Conservation (phyloP, 495 filamentous ascomycete species). For the Penicillium arizonense region DNA sequence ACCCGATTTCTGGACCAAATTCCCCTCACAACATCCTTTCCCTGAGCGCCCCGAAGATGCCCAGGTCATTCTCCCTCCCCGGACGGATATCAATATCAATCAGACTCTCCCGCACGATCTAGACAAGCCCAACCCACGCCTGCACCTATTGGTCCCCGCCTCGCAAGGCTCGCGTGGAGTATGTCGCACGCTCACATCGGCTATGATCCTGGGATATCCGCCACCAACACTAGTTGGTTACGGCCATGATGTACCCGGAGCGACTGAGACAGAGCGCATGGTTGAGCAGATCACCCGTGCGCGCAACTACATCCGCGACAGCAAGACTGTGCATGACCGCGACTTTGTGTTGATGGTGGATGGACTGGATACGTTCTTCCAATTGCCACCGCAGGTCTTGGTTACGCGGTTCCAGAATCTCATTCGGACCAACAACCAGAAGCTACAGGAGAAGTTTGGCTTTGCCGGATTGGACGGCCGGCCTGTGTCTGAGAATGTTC, state of each 20-base stretch:
- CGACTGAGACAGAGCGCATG: constrained; percentile 32
- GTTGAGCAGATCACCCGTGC: constrained; percentile 50
- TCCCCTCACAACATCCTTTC: constrained; percentile 36
- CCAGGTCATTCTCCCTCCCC: constrained; percentile 25
- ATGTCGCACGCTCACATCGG: constrained; percentile 59
- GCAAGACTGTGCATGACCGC: constrained; percentile 47
- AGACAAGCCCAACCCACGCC: constrained; percentile 49
- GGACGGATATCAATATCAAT: constrained; percentile 19
- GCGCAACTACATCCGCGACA: constrained; percentile 51
- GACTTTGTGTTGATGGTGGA: constrained; percentile 63
- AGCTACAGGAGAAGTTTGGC: constrained; percentile 48
- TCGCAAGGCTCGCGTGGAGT: constrained; percentile 47
- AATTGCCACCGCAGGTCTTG: constrained; percentile 58
- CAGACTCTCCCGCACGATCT: constrained; percentile 33
- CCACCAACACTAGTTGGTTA: constrained; percentile 56
- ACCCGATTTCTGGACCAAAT: constrained; percentile 36
- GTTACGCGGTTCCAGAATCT: constrained; percentile 55
- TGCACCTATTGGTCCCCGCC: constrained; percentile 61
- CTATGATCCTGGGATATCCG: constrained; percentile 61
- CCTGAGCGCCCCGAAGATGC: constrained; percentile 36
- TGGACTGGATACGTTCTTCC: constrained; percentile 58
- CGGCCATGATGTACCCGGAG: constrained; percentile 26
- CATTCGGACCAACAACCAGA: constrained; percentile 46
- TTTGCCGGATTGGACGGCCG: constrained; percentile 30
- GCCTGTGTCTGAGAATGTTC: constrained; percentile 30